Percentiles rank a stretch among this genome's conserved stretches.
These are phyloP conservation scores for Skeletonema tropicum DNA, from an alignment of 108 stramenopile genomes.

Conservation along the genomic window DNA sequence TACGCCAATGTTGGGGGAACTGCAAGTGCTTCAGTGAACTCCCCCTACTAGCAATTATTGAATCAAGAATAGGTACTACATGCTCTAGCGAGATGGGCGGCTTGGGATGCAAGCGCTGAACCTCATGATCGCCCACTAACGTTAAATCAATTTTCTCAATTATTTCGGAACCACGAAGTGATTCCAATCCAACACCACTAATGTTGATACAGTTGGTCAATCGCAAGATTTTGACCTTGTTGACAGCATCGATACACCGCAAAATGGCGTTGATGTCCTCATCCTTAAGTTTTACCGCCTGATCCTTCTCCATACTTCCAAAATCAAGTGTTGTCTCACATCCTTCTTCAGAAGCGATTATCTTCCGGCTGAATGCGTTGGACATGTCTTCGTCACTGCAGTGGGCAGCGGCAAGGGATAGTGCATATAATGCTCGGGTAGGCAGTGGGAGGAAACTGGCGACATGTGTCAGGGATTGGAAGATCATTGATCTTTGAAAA, in stretches of 20 bases:
- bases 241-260: neutral
- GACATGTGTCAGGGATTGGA: too few species aligned
- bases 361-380: neutral
- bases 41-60: neutral
- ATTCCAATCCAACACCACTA: neutral
- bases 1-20: neutral
- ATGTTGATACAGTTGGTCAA: neutral
- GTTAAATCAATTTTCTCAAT: neutral
- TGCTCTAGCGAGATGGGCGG: neutral
- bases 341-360: neutral
- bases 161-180: neutral
- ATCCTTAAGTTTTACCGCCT: neutral
- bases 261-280: neutral
- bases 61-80: neutral
- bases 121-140: neutral
- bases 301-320: neutral
- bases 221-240: neutral
- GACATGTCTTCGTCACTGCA: too few species aligned
- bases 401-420: too few species aligned
- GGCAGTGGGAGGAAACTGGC: too few species aligned
- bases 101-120: neutral
- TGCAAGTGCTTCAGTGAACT: neutral
- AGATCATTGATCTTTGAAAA: too few species aligned
- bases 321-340: neutral
- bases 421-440: too few species aligned